Base-by-base conservation (phyloP, 2,329 filamentous ascomycete genomes). In the Aspergillus pseudoglaucus region DNA sequence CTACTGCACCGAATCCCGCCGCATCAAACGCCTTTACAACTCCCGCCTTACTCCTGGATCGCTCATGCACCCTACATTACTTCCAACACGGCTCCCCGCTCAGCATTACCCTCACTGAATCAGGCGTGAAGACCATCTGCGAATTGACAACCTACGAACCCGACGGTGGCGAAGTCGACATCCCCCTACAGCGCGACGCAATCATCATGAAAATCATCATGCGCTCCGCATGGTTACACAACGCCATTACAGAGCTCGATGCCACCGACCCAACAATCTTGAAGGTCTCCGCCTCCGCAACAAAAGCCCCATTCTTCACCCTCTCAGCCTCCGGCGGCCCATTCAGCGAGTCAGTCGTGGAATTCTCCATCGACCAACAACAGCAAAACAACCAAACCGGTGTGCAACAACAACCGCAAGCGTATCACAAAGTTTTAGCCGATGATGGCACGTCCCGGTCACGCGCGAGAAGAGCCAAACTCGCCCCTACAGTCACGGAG, bases 201-300 rank as follows among this genome's bases (percentile, higher is more conserved):
- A 76, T 97, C 7, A 77, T 82, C 7, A 87, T 96, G 73, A 98
- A 97, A 66, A 89, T 95, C 50, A 97, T 98, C 63, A 95, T 96
- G 87, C 87, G 66, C n/a, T 73, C 72, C 32, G 62, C 69, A 47
- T 76, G 72, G 72, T 62, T 78, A 17, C 68, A 75, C 51, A 75
- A 78, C 54, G 74, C 76, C 42, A 71, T 78, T 41, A 66, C 61
- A 18, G 76, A 79, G 59, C 66, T 85, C 10, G 74, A 75, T 30
- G 76, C 76, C 1, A 85, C 90, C 22, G 82, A 79, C n/a, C 90
- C 89, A 0, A 80, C 81, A 4, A 79, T 82, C 35, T 75, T 95
- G 20, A 84, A 83, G 10, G 78, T 95, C 45, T 77, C 77, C 8
- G 83, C 83, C 1, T 82, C 79, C 4, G 79, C 80, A 33, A 73